Evolutionary conservation across 352 stramenopile species (phyloP).

Genomic region (Pythium rishiriense): DNA sequence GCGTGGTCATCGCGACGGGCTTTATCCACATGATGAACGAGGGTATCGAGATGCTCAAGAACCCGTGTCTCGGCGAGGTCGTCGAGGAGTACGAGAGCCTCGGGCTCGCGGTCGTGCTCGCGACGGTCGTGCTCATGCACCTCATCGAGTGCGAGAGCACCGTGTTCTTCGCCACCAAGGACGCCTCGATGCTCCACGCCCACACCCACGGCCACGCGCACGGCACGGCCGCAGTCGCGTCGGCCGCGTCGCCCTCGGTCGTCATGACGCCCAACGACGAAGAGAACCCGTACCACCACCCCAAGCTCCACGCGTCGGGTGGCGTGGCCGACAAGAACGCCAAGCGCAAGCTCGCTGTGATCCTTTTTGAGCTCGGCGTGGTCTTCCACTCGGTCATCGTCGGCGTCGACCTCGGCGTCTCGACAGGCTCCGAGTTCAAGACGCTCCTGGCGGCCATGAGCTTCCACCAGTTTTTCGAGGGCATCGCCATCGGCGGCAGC

Average conservation of each 20-base stretch:
- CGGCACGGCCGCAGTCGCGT: neutral
- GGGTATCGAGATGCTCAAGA: slow-evolving; percentile 50
- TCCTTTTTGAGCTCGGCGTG: slow-evolving; percentile 59
- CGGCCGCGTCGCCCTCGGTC: neutral
- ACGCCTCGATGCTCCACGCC: slow-evolving; percentile 25
- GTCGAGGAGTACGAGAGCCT: slow-evolving; percentile 56
- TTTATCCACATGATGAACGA: slow-evolving; percentile 80
- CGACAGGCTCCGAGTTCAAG: slow-evolving; percentile 47
- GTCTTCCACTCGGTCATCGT: slow-evolving; percentile 76
- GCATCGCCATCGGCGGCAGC: slow-evolving; percentile 53
- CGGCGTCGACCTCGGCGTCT: slow-evolving; percentile 59
- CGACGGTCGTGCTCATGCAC: slow-evolving; percentile 63
- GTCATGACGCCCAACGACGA: slow-evolving; percentile 17
- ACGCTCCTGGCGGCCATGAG: slow-evolving; percentile 61
- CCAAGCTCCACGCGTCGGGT: neutral
- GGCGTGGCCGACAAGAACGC: slow-evolving; percentile 17
- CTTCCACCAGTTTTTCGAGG: slow-evolving; percentile 83
- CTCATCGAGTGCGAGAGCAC: slow-evolving; percentile 66
- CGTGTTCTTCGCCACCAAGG: slow-evolving; percentile 45
- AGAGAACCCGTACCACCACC: slow-evolving; percentile 24
- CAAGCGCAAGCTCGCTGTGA: slow-evolving; percentile 42
- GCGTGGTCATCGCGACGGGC: slow-evolving; percentile 64
- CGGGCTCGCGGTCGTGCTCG: slow-evolving; percentile 57
- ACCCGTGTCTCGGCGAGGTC: slow-evolving; percentile 53
- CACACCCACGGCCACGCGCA: slow-evolving; percentile 37